These are phyloP conservation scores for Dichotomopilus funicola DNA, from an alignment of 2,329 filamentous ascomycete species.

Conservation along the genomic window DNA sequence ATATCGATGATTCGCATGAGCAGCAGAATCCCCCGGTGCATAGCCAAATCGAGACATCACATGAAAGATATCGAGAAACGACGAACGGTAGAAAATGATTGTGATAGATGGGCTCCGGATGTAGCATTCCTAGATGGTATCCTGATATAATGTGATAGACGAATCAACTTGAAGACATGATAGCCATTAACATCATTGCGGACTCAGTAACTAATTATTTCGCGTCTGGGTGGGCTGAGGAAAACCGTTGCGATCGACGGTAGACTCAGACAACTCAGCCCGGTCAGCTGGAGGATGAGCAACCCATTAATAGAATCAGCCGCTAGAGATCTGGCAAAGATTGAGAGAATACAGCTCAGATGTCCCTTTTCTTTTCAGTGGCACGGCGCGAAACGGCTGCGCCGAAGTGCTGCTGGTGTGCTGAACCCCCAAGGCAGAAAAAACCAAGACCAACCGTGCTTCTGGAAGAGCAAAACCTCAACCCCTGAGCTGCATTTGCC, in stretches of 20 bases:
- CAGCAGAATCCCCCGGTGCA: background rate
- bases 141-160: too few species aligned
- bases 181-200: too few species aligned
- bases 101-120: too few species aligned
- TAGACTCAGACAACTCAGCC: background rate
- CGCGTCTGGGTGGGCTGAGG: background rate
- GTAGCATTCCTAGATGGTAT: too few species aligned
- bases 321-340: too few species aligned
- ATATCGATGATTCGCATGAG: background rate
- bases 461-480: constrained; percentile 2
- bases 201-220: too few species aligned
- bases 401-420: background rate
- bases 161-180: too few species aligned
- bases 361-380: too few species aligned
- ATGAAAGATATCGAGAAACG: too few species aligned
- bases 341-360: too few species aligned
- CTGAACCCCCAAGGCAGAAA: background rate
- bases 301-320: constrained; percentile 2
- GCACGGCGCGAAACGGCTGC: background rate
- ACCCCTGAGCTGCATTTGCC: constrained; percentile 9
- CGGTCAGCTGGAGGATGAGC: background rate
- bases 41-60: too few species aligned
- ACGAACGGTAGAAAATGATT: too few species aligned
- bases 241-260: background rate
- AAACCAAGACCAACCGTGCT: background rate